A percentile compares a stretch with the other conserved stretches of the same genome.
These are phyloP conservation scores for Aspergillus luchuensis DNA, from an alignment of 2,329 filamentous ascomycete species.

Conservation along the genomic window DNA sequence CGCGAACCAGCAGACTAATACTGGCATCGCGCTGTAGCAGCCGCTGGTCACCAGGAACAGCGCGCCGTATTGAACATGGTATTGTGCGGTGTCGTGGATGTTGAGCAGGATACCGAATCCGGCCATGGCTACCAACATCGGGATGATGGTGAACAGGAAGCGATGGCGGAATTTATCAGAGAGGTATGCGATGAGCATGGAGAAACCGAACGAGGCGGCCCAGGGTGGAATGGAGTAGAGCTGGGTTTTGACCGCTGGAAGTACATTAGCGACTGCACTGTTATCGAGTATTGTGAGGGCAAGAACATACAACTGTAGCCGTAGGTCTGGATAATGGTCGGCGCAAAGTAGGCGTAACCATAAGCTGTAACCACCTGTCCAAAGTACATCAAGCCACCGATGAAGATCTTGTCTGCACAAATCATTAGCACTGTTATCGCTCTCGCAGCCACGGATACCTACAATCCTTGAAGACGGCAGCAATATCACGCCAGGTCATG, in stretches of 20 bases:
- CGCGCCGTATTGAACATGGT: constrained; percentile 69
- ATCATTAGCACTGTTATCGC: constrained; percentile 14
- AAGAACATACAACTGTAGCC: constrained; percentile 52
- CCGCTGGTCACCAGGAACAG: constrained; percentile 81
- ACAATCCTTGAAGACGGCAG: constrained; percentile 68
- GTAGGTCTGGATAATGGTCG: constrained; percentile 69
- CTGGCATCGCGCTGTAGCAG: constrained; percentile 80
- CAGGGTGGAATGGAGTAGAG: constrained; percentile 58
- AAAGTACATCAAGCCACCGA: constrained; percentile 79
- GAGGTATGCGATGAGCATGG: constrained; percentile 70
- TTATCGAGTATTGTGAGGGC: neutral
- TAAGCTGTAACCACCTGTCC: constrained; percentile 76
- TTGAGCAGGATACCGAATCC: constrained; percentile 75
- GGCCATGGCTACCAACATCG: constrained; percentile 67
- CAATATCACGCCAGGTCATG: constrained; percentile 62
- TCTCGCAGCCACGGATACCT: constrained; percentile 17
- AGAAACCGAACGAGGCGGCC: constrained; percentile 74
- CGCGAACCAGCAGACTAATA: constrained; percentile 79
- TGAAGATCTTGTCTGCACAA: constrained; percentile 60
- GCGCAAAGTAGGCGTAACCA: constrained; percentile 73
- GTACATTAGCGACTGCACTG: neutral
- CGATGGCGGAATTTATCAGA: constrained; percentile 76
- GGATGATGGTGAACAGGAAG: constrained; percentile 69
- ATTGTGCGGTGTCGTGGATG: constrained; percentile 64
- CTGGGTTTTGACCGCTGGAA: constrained; percentile 51